These are phyloP conservation scores for Nakaseomyces kungkrabaensis DNA, from an alignment of 1,139 yeast genomes.

Conservation along the genomic window DNA sequence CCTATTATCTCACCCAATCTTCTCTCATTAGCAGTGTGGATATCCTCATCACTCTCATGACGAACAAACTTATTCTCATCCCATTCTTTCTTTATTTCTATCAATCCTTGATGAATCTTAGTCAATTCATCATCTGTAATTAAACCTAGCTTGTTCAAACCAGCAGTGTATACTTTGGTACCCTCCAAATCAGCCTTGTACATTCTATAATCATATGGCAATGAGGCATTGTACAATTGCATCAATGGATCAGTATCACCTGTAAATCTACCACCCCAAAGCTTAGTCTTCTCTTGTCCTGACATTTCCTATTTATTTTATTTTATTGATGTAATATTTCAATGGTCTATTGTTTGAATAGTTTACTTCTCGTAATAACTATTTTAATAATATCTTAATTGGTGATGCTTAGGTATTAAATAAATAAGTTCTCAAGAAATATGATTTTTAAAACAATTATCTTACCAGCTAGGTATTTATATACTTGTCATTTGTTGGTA, in stretches of 20 bases:
- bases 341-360: too few relatives aligned
- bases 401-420: too few relatives aligned
- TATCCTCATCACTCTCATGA: constrained; percentile 92
- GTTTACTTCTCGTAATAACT: too few relatives aligned
- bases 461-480: too few relatives aligned
- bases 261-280: constrained; percentile 99
- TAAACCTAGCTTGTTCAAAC: constrained; percentile 68
- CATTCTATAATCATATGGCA: constrained; percentile 93
- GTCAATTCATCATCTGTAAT: constrained; percentile 59
- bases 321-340: too few relatives aligned
- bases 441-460: too few relatives aligned
- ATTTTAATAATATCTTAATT: too few relatives aligned
- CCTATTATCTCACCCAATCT: constrained; percentile 94
- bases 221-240: constrained; percentile 93
- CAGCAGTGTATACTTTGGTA: constrained; percentile 85
- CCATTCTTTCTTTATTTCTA: constrained; percentile 72
- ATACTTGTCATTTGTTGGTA: too few relatives aligned
- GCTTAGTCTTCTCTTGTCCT: constrained; percentile 32
- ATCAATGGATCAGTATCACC: constrained; percentile 94
- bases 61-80: constrained; percentile 58
- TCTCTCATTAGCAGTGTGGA: constrained; percentile 97
- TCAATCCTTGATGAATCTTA: constrained; percentile 77
- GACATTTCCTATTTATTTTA: constrained; percentile 1
- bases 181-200: constrained; percentile 90
- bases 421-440: too few relatives aligned